Conservation (phyloP, 179 eudicot genomes). For the Gypsophila paniculata region DNA sequence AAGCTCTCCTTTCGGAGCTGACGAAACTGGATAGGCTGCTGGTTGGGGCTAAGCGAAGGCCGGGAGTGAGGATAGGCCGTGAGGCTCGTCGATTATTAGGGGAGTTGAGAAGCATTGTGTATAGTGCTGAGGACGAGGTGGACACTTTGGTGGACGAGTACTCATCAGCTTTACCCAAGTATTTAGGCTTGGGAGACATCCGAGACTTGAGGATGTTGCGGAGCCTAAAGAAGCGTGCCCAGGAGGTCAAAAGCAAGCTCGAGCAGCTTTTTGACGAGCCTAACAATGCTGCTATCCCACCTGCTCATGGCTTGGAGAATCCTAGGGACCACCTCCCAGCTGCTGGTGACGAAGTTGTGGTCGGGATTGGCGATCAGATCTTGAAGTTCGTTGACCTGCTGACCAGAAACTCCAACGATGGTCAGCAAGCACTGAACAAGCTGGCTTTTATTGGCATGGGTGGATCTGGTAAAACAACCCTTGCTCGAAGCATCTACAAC, state of each 20-base stretch:
- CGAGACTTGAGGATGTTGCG: slow-evolving; percentile 12
- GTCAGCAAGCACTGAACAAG: slow-evolving; percentile 1
- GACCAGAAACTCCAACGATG: too few relatives aligned
- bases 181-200: background rate
- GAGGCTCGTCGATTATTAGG: background rate
- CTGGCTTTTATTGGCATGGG: slow-evolving; percentile 31
- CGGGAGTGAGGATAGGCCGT: background rate
- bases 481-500: slow-evolving; percentile 22
- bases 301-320: background rate
- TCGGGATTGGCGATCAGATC: slow-evolving; percentile 18
- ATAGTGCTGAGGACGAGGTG: slow-evolving; percentile 25
- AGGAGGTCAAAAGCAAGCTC: background rate
- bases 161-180: background rate
- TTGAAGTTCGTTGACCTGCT: slow-evolving; percentile 14
- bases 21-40: background rate
- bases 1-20: slow-evolving; percentile 4
- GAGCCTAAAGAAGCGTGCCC: background rate
- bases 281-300: background rate
- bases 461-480: slow-evolving; percentile 28
- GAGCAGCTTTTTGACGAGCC: slow-evolving; percentile 6
- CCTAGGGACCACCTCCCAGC: slow-evolving; percentile 14
- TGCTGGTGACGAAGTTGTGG: slow-evolving; percentile 19
- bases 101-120: slow-evolving; percentile 18
- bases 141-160: slow-evolving; percentile 14
- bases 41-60: background rate